phyloP scores from a whole-genome alignment of 345 rosid genomes.

The Xanthoceras sorbifolium region DNA sequence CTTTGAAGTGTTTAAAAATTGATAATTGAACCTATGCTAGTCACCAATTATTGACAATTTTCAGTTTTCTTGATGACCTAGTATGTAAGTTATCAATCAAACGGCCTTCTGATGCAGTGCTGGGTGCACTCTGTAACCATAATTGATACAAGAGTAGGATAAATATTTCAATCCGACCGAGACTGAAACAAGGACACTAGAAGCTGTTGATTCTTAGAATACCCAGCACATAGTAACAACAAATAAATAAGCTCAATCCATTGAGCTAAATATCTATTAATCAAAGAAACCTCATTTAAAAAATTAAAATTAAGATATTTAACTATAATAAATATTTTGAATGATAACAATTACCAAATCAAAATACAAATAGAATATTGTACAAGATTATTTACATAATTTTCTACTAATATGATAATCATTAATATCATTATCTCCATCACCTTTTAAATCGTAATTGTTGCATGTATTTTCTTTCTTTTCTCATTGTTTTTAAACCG shows the following conservation, averaged over 20 bases:
- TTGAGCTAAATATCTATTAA: not conserved
- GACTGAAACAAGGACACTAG: not conserved
- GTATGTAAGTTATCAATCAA: not conserved
- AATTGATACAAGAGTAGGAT: not conserved
- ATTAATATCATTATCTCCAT: not conserved
- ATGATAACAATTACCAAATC: too few relatives aligned
- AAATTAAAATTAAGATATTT: too few relatives aligned
- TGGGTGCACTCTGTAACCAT: not conserved
- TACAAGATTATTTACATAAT: not conserved
- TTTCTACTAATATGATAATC: not conserved
- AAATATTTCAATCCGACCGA: not conserved
- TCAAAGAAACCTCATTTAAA: not conserved
- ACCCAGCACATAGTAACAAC: not conserved
- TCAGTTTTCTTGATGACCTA: not conserved
- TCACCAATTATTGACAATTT: not conserved
- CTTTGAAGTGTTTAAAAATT: not conserved
- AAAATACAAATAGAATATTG: too few relatives aligned
- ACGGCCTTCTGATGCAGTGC: not conserved
- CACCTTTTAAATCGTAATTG: not conserved
- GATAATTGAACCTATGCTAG: not conserved
- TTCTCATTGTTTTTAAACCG: not conserved
- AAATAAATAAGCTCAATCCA: not conserved
- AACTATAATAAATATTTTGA: too few relatives aligned
- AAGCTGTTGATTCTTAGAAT: not conserved
- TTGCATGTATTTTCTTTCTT: conserved; percentile 4